Evolutionary conservation across 805 yeast genomes (phyloP).

Genomic region (Ogataea paradorogensis): DNA sequence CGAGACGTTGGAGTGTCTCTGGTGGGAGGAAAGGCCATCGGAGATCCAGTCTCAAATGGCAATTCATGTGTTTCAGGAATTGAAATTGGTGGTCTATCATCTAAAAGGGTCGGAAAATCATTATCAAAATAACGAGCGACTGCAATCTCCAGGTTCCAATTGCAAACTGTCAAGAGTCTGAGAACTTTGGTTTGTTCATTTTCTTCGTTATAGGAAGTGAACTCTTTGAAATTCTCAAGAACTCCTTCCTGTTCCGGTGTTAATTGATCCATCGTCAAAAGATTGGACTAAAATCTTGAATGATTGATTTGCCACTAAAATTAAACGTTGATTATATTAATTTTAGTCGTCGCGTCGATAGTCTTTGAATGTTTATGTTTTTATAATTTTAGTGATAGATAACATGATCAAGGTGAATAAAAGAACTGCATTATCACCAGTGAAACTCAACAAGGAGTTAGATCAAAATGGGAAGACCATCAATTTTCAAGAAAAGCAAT

Average conservation of each 20-base stretch:
- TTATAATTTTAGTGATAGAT: neutral
- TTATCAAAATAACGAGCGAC: constrained; percentile 62
- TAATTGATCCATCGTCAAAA: constrained; percentile 21
- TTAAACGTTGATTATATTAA: neutral
- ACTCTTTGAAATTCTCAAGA: constrained; percentile 47
- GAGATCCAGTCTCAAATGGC: constrained; percentile 3
- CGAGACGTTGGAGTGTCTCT: constrained; percentile 13
- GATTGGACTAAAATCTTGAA: neutral
- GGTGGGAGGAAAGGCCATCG: constrained; percentile 7
- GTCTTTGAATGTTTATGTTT: constrained; percentile 3
- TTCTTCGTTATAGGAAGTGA: constrained; percentile 45
- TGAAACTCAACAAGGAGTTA: neutral
- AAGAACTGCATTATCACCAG: constrained; percentile 8
- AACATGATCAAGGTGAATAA: constrained; percentile 17
- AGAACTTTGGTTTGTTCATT: constrained; percentile 46
- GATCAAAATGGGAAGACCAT: neutral
- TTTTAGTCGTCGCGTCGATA: constrained; percentile 14
- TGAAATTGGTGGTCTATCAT: constrained; percentile 13
- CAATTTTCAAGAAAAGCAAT: constrained; percentile 3
- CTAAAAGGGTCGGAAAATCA: constrained; percentile 36
- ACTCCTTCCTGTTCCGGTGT: constrained; percentile 40
- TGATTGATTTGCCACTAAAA: constrained; percentile 12
- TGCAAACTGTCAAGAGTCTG: constrained; percentile 45
- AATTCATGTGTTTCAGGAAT: constrained; percentile 1
- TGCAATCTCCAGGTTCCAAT: constrained; percentile 62